Percentiles rank a stretch among this genome's conserved stretches.
Evolutionary conservation across 1,139 yeast species (phyloP).

Genomic region (Candida labiduridarum): DNA sequence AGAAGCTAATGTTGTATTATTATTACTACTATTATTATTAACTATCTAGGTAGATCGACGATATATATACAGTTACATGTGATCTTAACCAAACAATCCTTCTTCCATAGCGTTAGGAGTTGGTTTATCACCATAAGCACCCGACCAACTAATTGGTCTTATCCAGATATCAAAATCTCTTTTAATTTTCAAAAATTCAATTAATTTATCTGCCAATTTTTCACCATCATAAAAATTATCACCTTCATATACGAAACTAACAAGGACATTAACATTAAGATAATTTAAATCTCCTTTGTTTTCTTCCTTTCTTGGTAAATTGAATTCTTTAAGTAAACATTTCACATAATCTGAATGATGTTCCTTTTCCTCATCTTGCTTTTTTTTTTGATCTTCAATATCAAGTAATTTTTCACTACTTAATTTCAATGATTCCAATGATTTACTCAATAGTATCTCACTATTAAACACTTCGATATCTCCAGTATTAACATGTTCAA

Average conservation of each 20-base stretch:
- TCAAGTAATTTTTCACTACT: conserved; percentile 4
- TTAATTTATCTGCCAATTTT: conserved; percentile 47
- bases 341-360: conserved; percentile 21
- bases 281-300: background rate
- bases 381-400: conserved; percentile 9
- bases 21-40: background rate
- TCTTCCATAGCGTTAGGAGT: conserved; percentile 72
- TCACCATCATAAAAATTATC: conserved; percentile 81
- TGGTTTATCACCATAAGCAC: conserved; percentile 76
- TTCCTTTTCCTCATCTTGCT: conserved; percentile 9
- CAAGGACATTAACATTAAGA: conserved; percentile 27
- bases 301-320: conserved; percentile 10
- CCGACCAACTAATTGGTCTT: conserved; percentile 79
- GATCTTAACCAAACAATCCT: conserved; percentile 65
- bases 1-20: background rate
- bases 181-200: conserved; percentile 29
- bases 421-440: conserved; percentile 33
- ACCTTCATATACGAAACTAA: conserved; percentile 79
- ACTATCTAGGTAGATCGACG: background rate
- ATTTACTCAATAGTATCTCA: conserved; percentile 35
- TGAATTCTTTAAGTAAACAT: conserved; percentile 14
- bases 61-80: background rate
- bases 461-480: conserved; percentile 33
- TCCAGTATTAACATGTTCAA: conserved; percentile 27
- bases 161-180: conserved; percentile 31